phyloP scores from a whole-genome alignment of 768 basidiomycete genomes.

The Russula brevipes region DNA sequence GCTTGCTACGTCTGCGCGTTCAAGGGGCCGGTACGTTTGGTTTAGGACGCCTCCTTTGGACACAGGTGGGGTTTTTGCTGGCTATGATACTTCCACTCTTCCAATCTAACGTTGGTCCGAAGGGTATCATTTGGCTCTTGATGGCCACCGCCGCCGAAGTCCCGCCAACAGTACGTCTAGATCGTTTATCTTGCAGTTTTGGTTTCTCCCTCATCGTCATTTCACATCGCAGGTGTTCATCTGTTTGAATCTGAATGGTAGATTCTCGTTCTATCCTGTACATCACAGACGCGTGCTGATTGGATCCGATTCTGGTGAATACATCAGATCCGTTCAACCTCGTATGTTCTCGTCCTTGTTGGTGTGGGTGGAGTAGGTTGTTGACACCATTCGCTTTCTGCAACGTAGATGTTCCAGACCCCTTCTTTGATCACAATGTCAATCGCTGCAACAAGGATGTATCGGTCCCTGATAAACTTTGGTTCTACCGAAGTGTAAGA shows the following conservation, averaged over 20 bases:
- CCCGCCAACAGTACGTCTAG: neutral
- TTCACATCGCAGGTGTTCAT: conserved; percentile 1
- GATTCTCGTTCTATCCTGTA: neutral
- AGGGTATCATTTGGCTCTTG: conserved; percentile 7
- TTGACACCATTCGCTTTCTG: neutral
- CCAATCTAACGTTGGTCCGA: neutral
- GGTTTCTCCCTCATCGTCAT: neutral
- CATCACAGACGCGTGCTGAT: neutral
- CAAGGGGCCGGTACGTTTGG: neutral
- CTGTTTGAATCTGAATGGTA: conserved; percentile 9
- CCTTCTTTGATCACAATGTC: neutral
- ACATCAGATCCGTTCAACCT: neutral
- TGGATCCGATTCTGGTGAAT: too few relatives aligned
- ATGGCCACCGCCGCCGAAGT: neutral
- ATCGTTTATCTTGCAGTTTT: too few relatives aligned
- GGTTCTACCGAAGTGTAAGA: neutral
- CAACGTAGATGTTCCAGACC: conserved; percentile 8
- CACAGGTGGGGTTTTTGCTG: neutral
- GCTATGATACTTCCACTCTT: neutral
- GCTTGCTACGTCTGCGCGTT: neutral
- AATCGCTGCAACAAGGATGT: conserved; percentile 12
- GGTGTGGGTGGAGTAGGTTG: too few relatives aligned
- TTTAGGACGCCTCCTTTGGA: conserved; percentile 1
- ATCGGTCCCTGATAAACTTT: conserved; percentile 7
- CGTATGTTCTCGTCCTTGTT: neutral